A percentile compares a stretch with the other conserved stretches of the same genome.
Conservation (phyloP, 805 yeast species). For the Priceomyces fermenticarens region DNA sequence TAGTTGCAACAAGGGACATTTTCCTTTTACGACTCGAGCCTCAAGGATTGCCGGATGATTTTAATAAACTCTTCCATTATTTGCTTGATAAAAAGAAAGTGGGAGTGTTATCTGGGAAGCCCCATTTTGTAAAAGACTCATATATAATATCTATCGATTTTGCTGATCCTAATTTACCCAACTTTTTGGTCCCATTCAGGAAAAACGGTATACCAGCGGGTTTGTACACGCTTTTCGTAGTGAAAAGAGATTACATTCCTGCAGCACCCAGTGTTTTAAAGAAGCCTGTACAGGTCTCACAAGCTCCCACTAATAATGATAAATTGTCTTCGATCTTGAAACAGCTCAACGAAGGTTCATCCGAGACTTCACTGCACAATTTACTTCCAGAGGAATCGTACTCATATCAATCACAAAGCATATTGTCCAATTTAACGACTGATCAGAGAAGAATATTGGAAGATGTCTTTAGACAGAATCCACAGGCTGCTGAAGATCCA, state of each 20-base stretch:
- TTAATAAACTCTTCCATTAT: slow-evolving; percentile 38
- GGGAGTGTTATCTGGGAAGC: slow-evolving; percentile 57
- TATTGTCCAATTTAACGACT: slow-evolving; percentile 2
- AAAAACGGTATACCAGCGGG: slow-evolving; percentile 17
- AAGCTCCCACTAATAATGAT: slow-evolving; percentile 2
- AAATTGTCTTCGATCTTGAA: slow-evolving; percentile 23
- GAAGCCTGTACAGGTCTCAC: slow-evolving; percentile 1
- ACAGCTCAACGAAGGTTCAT: slow-evolving; percentile 17
- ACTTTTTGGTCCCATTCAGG: slow-evolving; percentile 14
- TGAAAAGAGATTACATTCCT: slow-evolving; percentile 34
- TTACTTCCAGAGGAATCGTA: not conserved
- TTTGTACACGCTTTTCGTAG: slow-evolving; percentile 34
- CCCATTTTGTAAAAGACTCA: slow-evolving; percentile 57
- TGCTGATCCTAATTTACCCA: slow-evolving; percentile 17
- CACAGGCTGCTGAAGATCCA: slow-evolving; percentile 7
- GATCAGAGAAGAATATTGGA: slow-evolving; percentile 5
- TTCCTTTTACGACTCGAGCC: slow-evolving; percentile 44
- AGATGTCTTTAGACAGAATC: slow-evolving; percentile 6
- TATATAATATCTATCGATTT: slow-evolving; percentile 49
- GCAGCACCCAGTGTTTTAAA: slow-evolving; percentile 16
- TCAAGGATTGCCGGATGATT: slow-evolving; percentile 19
- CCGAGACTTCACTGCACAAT: not conserved
- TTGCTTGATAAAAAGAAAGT: slow-evolving; percentile 45
- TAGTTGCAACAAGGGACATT: slow-evolving; percentile 49
- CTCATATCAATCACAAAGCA: not conserved